Conservation (phyloP, 1,284 basidiomycete species). For the Irpex lacteus region DNA sequence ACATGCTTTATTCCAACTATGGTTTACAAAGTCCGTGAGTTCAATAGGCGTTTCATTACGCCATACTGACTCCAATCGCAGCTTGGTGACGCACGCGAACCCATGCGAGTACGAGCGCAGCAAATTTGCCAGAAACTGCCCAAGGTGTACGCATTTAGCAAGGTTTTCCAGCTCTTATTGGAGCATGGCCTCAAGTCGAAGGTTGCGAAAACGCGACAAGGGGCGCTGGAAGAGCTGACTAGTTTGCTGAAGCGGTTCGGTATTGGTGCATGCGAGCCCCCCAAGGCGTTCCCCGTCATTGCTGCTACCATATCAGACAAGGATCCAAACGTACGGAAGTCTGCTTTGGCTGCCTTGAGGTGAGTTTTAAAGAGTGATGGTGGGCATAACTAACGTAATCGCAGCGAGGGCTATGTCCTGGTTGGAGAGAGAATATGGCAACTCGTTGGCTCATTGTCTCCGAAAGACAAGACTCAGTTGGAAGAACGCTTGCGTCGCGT, state of each 20-base stretch:
- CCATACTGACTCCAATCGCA: conserved; percentile 27
- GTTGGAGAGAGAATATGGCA: conserved; percentile 87
- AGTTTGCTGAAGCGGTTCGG: conserved; percentile 81
- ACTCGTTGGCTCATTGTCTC: conserved; percentile 71
- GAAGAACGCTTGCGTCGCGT: conserved; percentile 88
- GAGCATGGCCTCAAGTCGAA: conserved; percentile 88
- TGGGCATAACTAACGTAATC: conserved; percentile 8
- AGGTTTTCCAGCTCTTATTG: conserved; percentile 83
- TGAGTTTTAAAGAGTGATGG: conserved; percentile 29
- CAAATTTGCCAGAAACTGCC: conserved; percentile 71
- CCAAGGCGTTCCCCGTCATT: conserved; percentile 77
- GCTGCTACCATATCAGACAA: conserved; percentile 87
- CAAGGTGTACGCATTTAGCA: conserved; percentile 86
- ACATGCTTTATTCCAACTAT: conserved; percentile 88
- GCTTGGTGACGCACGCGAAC: conserved; percentile 82
- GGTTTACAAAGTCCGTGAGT: conserved; percentile 74
- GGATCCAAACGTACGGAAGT: conserved; percentile 83
- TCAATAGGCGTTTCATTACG: conserved; percentile 1
- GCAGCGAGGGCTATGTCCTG: conserved; percentile 78
- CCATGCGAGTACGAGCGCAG: conserved; percentile 67
- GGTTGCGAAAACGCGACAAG: conserved; percentile 87
- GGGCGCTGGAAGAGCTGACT: conserved; percentile 80
- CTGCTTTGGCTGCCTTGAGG: conserved; percentile 77
- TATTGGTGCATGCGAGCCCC: conserved; percentile 75
- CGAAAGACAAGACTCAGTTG: conserved; percentile 89